Evolutionary conservation across 441 rosid species (phyloP).

Genomic region (Pelargonium myrrhifolium): DNA sequence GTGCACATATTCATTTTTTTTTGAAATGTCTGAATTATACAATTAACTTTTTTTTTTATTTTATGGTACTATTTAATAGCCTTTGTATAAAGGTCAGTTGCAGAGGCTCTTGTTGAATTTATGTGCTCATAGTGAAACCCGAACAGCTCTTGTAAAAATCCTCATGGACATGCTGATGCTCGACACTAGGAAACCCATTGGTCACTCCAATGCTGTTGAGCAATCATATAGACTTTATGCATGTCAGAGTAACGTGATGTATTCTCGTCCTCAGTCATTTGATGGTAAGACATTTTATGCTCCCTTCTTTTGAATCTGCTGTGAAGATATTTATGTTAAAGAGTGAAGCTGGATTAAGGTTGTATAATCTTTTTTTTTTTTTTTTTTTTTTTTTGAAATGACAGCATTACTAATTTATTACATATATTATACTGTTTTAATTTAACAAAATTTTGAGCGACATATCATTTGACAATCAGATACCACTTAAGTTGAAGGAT

Average conservation of each 20-base stretch:
- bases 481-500: not conserved
- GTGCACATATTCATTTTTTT: not conserved
- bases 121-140: constrained; percentile 84
- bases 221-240: constrained; percentile 83
- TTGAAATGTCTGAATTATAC: constrained; percentile 4
- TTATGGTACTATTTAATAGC: constrained; percentile 48
- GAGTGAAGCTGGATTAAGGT: not conserved
- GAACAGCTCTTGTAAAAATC: constrained; percentile 67
- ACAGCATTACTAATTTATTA: too few relatives aligned
- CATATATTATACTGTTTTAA: too few relatives aligned
- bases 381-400: too few relatives aligned
- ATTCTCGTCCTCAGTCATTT: constrained; percentile 88
- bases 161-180: constrained; percentile 89
- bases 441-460: too few relatives aligned
- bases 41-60: too few relatives aligned
- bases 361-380: not conserved
- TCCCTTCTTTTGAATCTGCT: constrained; percentile 3
- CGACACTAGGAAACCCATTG: constrained; percentile 52
- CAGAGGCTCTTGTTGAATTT: constrained; percentile 93
- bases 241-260: constrained; percentile 86
- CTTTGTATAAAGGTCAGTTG: constrained; percentile 83
- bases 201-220: constrained; percentile 43
- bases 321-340: too few relatives aligned
- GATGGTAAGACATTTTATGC: constrained; percentile 51
- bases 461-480: constrained; percentile 6